These are phyloP conservation scores for Dipsacomyces acuminosporus DNA, from an alignment of 371 early-diverging fungal species.

Conservation along the genomic window DNA sequence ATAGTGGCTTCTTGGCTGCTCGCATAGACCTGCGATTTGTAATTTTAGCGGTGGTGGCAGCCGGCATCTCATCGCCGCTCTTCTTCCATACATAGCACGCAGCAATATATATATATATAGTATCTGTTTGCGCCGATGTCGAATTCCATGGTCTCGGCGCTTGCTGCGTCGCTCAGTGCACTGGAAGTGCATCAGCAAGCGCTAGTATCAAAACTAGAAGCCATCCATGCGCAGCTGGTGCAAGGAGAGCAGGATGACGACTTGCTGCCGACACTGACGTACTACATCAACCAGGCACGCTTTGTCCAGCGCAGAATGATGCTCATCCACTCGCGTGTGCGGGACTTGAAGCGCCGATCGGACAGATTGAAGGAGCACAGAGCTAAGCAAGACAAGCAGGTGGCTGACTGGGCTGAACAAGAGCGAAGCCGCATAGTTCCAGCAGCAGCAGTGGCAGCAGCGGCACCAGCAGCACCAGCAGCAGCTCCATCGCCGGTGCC, in stretches of 20 bases:
- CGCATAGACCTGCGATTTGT: no score
- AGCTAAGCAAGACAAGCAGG: slow-evolving; percentile 19
- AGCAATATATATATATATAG: neutral
- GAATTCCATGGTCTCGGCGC: slow-evolving; percentile 17
- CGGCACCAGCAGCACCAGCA: no score
- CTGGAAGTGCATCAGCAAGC: slow-evolving; percentile 23
- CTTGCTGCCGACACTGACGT: slow-evolving; percentile 26
- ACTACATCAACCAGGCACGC: slow-evolving; percentile 33
- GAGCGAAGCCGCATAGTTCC: slow-evolving; percentile 25
- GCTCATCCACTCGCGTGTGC: slow-evolving; percentile 24
- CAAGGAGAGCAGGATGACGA: slow-evolving; percentile 7
- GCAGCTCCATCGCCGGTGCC: no score
- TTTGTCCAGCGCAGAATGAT: slow-evolving; percentile 30
- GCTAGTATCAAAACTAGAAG: slow-evolving; percentile 5
- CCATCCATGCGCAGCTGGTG: neutral
- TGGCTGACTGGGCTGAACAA: slow-evolving; percentile 26
- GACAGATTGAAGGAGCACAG: slow-evolving; percentile 27
- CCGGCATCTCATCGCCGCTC: no score
- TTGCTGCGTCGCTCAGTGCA: slow-evolving; percentile 15
- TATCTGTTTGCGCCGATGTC: slow-evolving; percentile 4
- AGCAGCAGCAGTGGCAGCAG: slow-evolving; percentile 6
- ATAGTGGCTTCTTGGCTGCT: no score
- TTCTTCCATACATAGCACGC: no score
- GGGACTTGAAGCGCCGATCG: slow-evolving; percentile 34
- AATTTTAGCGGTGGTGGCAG: no score